A percentile compares a stretch with the other conserved stretches of the same genome.
These are phyloP conservation scores for Sporothrix pallida DNA, from an alignment of 2,329 filamentous ascomycete species.

Conservation along the genomic window DNA sequence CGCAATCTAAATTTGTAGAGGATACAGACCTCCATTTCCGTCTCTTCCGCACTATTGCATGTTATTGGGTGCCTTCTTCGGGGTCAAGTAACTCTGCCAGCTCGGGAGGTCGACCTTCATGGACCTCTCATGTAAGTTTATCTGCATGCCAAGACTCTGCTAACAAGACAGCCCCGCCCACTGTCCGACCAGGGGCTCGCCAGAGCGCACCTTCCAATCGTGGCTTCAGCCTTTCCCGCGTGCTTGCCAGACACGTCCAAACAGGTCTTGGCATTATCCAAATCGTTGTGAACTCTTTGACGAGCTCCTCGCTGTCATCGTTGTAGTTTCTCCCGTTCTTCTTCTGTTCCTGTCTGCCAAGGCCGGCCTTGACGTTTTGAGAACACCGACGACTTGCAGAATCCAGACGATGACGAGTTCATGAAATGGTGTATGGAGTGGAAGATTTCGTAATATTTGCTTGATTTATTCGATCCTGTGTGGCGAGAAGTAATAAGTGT, in stretches of 20 bases:
- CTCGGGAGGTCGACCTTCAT: background rate
- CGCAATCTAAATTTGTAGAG: background rate
- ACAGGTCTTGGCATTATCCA: constrained; percentile 1
- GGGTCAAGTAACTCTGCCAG: too few species aligned
- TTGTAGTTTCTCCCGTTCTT: background rate
- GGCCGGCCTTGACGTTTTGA: constrained; percentile 15
- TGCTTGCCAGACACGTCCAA: background rate
- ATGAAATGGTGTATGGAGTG: too few species aligned
- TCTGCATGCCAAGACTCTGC: constrained; percentile 26
- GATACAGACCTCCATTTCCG: background rate
- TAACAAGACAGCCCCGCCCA: background rate
- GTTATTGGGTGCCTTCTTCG: background rate
- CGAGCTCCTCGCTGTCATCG: too few species aligned
- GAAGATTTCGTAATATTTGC: too few species aligned
- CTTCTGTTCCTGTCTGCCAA: constrained; percentile 18
- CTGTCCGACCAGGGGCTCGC: constrained; percentile 12
- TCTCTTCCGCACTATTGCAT: constrained; percentile 11
- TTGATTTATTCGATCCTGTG: too few species aligned
- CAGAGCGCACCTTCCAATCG: constrained; percentile 32
- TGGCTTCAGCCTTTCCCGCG: constrained; percentile 29
- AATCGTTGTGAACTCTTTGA: background rate
- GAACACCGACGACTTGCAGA: background rate
- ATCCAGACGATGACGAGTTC: background rate
- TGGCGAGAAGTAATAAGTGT: background rate
- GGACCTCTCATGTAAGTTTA: background rate